phyloP scores from a whole-genome alignment of 2,329 filamentous ascomycete species.

The Clonostachys chloroleuca region DNA sequence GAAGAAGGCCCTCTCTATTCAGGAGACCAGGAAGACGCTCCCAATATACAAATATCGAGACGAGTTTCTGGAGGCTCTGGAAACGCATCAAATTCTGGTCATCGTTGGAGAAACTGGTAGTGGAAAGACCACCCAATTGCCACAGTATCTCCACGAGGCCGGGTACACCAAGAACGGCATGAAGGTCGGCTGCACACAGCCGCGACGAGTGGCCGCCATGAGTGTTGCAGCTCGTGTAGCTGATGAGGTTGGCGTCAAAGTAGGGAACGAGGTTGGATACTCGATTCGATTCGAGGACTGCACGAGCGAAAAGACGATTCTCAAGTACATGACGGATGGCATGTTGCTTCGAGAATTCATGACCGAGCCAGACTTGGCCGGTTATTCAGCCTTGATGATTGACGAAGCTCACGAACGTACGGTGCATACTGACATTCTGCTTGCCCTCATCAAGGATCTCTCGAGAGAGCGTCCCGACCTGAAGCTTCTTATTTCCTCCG shows the following conservation, averaged over 20 bases:
- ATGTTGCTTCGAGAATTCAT: conserved; percentile 89
- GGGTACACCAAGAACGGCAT: conserved; percentile 80
- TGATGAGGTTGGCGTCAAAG: conserved; percentile 85
- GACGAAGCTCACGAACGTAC: conserved; percentile 97
- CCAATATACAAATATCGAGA: conserved; percentile 88
- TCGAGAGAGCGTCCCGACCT: conserved; percentile 78
- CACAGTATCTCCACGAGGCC: conserved; percentile 89
- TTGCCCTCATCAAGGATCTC: conserved; percentile 86
- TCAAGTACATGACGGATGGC: conserved; percentile 98
- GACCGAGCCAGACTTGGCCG: conserved; percentile 77
- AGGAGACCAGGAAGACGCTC: conserved; percentile 84
- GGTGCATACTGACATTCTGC: conserved; percentile 83
- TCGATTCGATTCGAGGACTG: conserved; percentile 92
- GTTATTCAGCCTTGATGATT: conserved; percentile 89
- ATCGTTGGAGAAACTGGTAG: conserved; percentile 93
- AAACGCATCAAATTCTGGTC: conserved; percentile 80
- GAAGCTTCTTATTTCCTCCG: conserved; percentile 87
- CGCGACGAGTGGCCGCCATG: conserved; percentile 94
- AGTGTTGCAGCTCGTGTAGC: conserved; percentile 94
- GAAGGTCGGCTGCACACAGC: conserved; percentile 92
- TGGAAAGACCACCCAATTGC: conserved; percentile 93
- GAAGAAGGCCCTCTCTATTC: conserved; percentile 80
- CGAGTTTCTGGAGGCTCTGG: conserved; percentile 80
- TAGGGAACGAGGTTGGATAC: conserved; percentile 92
- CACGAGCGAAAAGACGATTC: conserved; percentile 82